These are phyloP conservation scores for Metschnikowia continentalis DNA, from an alignment of 805 yeast genomes.

Conservation along the genomic window DNA sequence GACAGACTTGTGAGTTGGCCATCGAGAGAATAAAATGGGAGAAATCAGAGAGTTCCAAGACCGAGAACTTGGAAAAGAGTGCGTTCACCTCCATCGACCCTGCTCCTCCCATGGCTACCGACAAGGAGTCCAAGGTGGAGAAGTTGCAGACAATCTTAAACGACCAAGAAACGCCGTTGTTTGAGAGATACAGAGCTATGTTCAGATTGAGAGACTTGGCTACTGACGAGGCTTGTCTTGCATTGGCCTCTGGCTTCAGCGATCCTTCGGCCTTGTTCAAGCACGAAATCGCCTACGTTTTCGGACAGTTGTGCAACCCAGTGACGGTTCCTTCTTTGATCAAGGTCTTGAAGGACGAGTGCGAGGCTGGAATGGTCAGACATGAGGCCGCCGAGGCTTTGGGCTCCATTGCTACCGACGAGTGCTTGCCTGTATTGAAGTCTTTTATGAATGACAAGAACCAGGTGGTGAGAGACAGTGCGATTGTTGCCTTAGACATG, in stretches of 20 bases:
- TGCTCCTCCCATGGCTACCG: conserved; percentile 90
- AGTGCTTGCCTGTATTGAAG: conserved; percentile 83
- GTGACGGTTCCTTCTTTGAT: conserved; percentile 84
- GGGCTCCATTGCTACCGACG: conserved; percentile 95
- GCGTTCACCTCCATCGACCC: conserved; percentile 90
- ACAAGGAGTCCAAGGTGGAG: conserved; percentile 50
- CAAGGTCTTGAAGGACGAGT: conserved; percentile 68
- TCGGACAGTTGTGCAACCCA: conserved; percentile 95
- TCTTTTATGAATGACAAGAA: conserved; percentile 76
- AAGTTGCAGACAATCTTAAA: conserved; percentile 67
- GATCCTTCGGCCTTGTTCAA: conserved; percentile 93
- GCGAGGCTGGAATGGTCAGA: conserved; percentile 97
- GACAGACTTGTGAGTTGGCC: conserved; percentile 97
- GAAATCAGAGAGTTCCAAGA: conserved; percentile 58
- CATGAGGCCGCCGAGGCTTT: conserved; percentile 99
- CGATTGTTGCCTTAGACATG: conserved; percentile 97
- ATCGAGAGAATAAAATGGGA: conserved; percentile 94
- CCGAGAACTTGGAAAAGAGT: conserved; percentile 70
- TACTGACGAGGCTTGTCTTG: conserved; percentile 86
- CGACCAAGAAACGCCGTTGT: conserved; percentile 72
- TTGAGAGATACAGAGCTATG: conserved; percentile 97
- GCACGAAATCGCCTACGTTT: conserved; percentile 97
- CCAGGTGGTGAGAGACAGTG: conserved; percentile 92
- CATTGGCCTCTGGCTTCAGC: conserved; percentile 82
- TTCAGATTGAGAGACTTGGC: conserved; percentile 95